Conservation (phyloP, 805 yeast genomes). For the Candida cerambycidarum region DNA sequence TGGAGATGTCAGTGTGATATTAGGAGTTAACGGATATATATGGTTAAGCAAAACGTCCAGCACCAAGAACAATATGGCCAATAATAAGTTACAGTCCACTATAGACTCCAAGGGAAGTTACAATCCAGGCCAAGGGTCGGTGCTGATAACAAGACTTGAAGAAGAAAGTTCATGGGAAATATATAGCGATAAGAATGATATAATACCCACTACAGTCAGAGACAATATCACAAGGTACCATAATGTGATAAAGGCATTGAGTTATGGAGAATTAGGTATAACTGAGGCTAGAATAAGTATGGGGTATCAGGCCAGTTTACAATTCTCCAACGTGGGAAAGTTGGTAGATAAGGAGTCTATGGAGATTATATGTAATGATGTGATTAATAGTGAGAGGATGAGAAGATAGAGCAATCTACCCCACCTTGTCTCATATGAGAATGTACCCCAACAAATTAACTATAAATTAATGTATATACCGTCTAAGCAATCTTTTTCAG, state of each 20-base stretch:
- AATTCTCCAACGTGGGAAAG: conserved; percentile 65
- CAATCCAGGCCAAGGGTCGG: conserved; percentile 57
- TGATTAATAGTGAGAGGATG: conserved; percentile 71
- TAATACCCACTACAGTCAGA: conserved; percentile 60
- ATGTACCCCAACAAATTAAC: no score
- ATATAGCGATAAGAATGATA: conserved; percentile 84
- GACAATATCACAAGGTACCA: conserved; percentile 80
- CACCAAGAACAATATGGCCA: conserved; percentile 19
- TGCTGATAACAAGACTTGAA: conserved; percentile 80
- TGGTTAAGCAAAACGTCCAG: conserved; percentile 76
- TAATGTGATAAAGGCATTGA: conserved; percentile 78
- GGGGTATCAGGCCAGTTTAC: conserved; percentile 89
- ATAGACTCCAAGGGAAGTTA: conserved; percentile 39
- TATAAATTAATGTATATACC: neutral
- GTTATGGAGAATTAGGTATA: conserved; percentile 83
- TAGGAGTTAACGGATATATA: conserved; percentile 93
- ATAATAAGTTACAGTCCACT: conserved; percentile 40
- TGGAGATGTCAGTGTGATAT: conserved; percentile 85
- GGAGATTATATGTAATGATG: conserved; percentile 71
- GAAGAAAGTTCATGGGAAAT: conserved; percentile 95
- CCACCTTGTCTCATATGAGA: no score
- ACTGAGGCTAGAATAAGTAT: conserved; percentile 74
- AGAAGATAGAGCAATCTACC: conserved; percentile 51
- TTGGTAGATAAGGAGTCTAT: conserved; percentile 71
- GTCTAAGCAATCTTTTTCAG: conserved; percentile 19